Base-by-base conservation (phyloP, 495 filamentous ascomycete species). In the Staphylotrichum tortipilum region DNA sequence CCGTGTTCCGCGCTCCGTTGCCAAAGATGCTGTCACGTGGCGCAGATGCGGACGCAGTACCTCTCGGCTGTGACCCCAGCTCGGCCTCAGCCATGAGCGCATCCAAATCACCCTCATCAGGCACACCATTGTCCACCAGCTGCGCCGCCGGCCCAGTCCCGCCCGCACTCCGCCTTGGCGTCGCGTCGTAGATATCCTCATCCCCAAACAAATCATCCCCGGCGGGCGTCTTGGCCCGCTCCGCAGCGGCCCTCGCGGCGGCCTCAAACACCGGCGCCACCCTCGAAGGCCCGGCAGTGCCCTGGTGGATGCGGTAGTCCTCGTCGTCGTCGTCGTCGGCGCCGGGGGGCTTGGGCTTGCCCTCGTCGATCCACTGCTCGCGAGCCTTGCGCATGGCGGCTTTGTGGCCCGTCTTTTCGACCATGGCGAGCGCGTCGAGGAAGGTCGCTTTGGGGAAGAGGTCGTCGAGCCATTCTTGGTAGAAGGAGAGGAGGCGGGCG, bases 391-490 rank as follows among this genome's bases (percentile, higher is more conserved):
- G 75, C 75, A 88, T 83, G 10, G 77, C 75, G 46, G 86, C 87
- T 31, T 82, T 85, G 65, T 97, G 92, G 2, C 92, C 92, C 4
- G 89, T 69, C 67, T 94, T 96, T 66, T 99, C 94, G 7, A 96
- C 88, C 67, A 96, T 96, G 28, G 81, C 68, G 17, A 96, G 71
- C 4, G 86, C 92, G 59, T 99, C 94, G 21, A 84, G 74, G 51
- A 99, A 97, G 60, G 89, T 94, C 1, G 90, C 92, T 55, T 90
- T 88, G 36, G 92, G 94, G 57, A 88, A 99, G 21, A 99, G 74
- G 51, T 95, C 88, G 63, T 99, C 92, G 5, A 97, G 86, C 92
- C 92, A 99, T 54, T 94, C 68, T 63, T 97, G 92, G 63, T 97
- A 99, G 60, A 89, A 85, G 35, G 85, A 84, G 50, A 99, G 77